Conservation (phyloP, 495 filamentous ascomycete genomes). For the Ascobolus immersus region DNA sequence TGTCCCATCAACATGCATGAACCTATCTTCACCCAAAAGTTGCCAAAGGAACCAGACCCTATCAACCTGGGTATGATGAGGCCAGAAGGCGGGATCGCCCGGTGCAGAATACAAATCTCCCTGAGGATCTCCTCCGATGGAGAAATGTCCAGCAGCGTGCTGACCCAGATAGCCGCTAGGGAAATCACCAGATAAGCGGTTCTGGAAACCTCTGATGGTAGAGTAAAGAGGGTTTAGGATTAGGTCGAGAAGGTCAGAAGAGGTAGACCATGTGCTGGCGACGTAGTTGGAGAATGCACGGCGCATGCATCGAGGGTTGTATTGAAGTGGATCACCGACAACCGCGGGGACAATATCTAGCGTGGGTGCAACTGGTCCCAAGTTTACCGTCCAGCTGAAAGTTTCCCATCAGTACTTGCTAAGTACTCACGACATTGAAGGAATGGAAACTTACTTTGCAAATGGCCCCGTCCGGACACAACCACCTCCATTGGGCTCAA, state of each 20-base stretch:
- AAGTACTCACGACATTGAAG: no score
- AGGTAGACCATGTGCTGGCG: not conserved
- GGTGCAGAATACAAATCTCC: constrained; percentile 31
- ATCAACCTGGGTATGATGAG: constrained; percentile 48
- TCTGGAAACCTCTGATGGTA: constrained; percentile 1
- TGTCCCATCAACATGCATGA: constrained; percentile 17
- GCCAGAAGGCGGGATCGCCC: constrained; percentile 41
- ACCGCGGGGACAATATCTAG: not conserved
- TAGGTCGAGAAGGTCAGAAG: not conserved
- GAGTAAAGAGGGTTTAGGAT: not conserved
- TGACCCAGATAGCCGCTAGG: not conserved
- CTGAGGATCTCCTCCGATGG: constrained; percentile 27
- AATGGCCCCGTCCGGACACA: constrained; percentile 26
- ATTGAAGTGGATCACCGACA: not conserved
- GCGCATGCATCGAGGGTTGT: constrained; percentile 3
- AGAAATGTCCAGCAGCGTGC: constrained; percentile 4
- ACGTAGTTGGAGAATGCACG: constrained; percentile 1
- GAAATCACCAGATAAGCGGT: not conserved
- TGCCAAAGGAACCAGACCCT: constrained; percentile 49
- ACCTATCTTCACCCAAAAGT: constrained; percentile 1
- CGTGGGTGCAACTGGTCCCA: not conserved
- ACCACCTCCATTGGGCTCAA: constrained; percentile 36
- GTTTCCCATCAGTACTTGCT: no score
- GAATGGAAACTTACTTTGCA: not conserved
- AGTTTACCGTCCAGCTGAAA: no score